These are phyloP conservation scores for Fusarium anguioides DNA, from an alignment of 2,329 filamentous ascomycete species.

Conservation along the genomic window DNA sequence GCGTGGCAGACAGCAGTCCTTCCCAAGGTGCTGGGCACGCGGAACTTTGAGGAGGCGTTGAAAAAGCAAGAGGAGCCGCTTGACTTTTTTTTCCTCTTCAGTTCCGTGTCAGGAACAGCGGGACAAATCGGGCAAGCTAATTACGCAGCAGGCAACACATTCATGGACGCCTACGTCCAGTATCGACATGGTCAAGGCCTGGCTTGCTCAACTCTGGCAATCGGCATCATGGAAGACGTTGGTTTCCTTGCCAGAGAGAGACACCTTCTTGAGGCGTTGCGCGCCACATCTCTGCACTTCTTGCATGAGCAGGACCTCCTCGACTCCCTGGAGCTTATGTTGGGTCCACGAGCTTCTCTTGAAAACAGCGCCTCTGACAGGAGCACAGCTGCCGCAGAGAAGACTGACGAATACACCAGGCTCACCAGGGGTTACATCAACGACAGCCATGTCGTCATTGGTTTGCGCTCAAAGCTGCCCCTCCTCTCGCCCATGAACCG, in stretches of 20 bases:
- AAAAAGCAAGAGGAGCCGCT: conserved; percentile 29
- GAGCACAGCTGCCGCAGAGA: background rate
- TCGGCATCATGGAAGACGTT: conserved; percentile 17
- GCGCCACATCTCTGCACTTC: conserved; percentile 6
- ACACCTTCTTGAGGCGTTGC: conserved; percentile 8
- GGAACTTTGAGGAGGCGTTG: conserved; percentile 41
- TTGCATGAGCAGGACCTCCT: conserved; percentile 9
- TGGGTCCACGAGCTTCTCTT: conserved; percentile 5
- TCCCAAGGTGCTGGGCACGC: conserved; percentile 3
- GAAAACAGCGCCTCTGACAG: background rate
- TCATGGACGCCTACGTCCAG: conserved; percentile 53
- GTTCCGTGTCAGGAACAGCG: conserved; percentile 51
- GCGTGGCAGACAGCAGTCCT: conserved; percentile 9
- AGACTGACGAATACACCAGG: background rate
- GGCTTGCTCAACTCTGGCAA: conserved; percentile 9
- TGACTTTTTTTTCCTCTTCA: conserved; percentile 54
- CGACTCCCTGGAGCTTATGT: conserved; percentile 1
- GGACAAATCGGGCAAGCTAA: conserved; percentile 54
- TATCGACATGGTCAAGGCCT: conserved; percentile 51
- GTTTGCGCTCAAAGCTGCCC: conserved; percentile 9
- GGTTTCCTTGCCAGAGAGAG: conserved; percentile 8
- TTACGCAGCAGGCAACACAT: conserved; percentile 57
- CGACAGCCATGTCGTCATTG: background rate
- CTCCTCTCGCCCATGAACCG: conserved; percentile 9
- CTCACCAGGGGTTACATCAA: conserved; percentile 5